Conservation (phyloP, 352 stramenopile genomes). For the Pseudoperonospora humuli region DNA sequence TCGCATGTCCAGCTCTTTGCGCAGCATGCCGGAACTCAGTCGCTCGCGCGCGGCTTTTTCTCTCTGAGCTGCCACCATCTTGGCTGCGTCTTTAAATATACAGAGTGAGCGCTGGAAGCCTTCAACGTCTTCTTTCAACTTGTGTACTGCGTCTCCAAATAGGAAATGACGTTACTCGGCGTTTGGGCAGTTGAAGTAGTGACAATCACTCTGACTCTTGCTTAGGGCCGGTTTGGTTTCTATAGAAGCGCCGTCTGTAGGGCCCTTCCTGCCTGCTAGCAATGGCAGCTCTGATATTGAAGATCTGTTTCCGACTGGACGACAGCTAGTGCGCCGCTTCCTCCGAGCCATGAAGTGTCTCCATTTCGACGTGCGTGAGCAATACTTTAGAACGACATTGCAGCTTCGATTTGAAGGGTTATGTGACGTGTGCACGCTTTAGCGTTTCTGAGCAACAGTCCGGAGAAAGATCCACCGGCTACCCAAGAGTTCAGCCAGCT, state of each 20-base stretch:
- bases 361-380: constrained; percentile 24
- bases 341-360: constrained; percentile 5
- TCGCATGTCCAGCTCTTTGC: constrained; percentile 78
- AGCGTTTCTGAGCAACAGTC: background rate
- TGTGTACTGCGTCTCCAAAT: constrained; percentile 17
- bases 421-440: constrained; percentile 23
- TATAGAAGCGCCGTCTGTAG: constrained; percentile 13
- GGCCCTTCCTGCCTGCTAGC: background rate
- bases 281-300: constrained; percentile 1
- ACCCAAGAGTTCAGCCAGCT: constrained; percentile 14
- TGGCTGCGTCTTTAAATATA: constrained; percentile 18
- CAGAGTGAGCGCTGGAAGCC: background rate
- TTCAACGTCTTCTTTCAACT: background rate
- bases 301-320: constrained; percentile 15
- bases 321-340: constrained; percentile 7
- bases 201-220: constrained; percentile 21
- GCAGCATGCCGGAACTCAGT: constrained; percentile 33
- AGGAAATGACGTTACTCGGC: constrained; percentile 29
- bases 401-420: background rate
- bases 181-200: constrained; percentile 19
- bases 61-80: constrained; percentile 1
- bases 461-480: constrained; percentile 23
- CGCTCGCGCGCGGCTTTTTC: constrained; percentile 12
- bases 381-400: constrained; percentile 16
- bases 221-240: constrained; percentile 17